Percentiles rank a stretch among this genome's conserved stretches.
phyloP scores from a whole-genome alignment of 2,329 filamentous ascomycete species.

The Aspergillus felis region DNA sequence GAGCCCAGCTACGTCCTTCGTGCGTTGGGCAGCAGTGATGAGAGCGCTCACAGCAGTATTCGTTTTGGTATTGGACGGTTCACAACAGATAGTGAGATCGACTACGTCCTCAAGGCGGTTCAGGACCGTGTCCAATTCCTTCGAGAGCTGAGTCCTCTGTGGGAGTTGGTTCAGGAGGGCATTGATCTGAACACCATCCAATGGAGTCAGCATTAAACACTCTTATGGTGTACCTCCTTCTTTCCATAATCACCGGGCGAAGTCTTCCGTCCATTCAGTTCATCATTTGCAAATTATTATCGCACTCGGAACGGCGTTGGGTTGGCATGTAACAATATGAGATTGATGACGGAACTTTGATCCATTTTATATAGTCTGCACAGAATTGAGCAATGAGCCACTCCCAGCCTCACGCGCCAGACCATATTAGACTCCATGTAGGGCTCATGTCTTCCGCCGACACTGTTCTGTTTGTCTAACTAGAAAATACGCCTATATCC shows the following conservation, averaged over 20 bases:
- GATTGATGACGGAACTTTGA: slow-evolving; percentile 9
- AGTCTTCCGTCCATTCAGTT: slow-evolving; percentile 6
- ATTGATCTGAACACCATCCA: slow-evolving; percentile 94
- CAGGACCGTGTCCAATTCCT: slow-evolving; percentile 86
- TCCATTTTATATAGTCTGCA: slow-evolving; percentile 13
- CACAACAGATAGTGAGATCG: slow-evolving; percentile 90
- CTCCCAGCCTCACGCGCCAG: neutral
- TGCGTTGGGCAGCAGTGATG: slow-evolving; percentile 91
- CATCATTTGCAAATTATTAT: slow-evolving; percentile 13
- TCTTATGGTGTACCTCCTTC: slow-evolving; percentile 1
- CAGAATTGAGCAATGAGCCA: slow-evolving; percentile 7
- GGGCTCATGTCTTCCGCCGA: neutral
- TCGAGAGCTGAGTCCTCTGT: slow-evolving; percentile 88
- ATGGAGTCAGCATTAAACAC: slow-evolving; percentile 77
- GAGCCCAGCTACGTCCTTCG: slow-evolving; percentile 96
- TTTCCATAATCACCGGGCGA: slow-evolving; percentile 8
- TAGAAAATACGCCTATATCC: neutral
- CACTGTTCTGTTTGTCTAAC: neutral
- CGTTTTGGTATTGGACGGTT: slow-evolving; percentile 96
- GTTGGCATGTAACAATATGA: slow-evolving; percentile 19
- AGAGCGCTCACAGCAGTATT: slow-evolving; percentile 96
- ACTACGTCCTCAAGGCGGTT: slow-evolving; percentile 95
- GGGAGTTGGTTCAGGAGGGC: slow-evolving; percentile 97
- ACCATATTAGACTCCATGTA: neutral
- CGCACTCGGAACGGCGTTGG: slow-evolving; percentile 22